Evolutionary conservation across 2,329 filamentous ascomycete species (phyloP).

Genomic region (Pseudomassariella vexata): DNA sequence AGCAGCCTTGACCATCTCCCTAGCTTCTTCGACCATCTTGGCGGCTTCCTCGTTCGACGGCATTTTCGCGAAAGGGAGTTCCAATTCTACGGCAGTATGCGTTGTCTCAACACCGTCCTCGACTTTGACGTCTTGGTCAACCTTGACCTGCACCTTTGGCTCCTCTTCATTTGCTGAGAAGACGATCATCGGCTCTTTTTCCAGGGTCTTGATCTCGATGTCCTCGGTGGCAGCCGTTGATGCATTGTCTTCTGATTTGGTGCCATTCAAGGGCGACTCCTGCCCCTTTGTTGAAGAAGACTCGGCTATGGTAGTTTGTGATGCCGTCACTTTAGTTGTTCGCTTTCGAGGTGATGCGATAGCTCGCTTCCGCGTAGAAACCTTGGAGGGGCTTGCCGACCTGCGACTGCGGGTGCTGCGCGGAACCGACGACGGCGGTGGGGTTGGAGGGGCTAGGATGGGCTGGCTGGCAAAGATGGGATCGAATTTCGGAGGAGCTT

Average conservation of each 20-base stretch:
- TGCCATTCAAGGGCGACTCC: conserved; percentile 22
- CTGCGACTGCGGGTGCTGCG: conserved; percentile 46
- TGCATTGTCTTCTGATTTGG: conserved; percentile 44
- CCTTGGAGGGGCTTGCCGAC: conserved; percentile 54
- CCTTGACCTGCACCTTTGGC: conserved; percentile 60
- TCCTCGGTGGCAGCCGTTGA: conserved; percentile 31
- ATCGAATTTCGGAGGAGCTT: conserved; percentile 76
- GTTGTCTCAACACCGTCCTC: conserved; percentile 59
- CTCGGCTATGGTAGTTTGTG: conserved; percentile 33
- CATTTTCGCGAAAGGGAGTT: conserved; percentile 65
- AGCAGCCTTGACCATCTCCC: conserved; percentile 73
- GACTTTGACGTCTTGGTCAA: conserved; percentile 50
- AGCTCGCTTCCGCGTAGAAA: too few species aligned
- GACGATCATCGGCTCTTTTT: conserved; percentile 42
- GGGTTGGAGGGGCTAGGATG: conserved; percentile 43
- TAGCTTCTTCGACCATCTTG: conserved; percentile 80
- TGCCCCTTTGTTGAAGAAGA: conserved; percentile 24
- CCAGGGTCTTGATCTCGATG: conserved; percentile 38
- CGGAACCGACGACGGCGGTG: conserved; percentile 29
- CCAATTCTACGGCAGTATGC: conserved; percentile 68
- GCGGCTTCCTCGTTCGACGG: conserved; percentile 72
- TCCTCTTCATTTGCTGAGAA: conserved; percentile 51
- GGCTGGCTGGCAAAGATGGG: conserved; percentile 35
- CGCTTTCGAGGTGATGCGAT: conserved; percentile 52
- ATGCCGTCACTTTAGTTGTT: conserved; percentile 32